Percentiles rank a stretch among this genome's conserved stretches.
These are phyloP conservation scores for Cucurbita moschata DNA, from an alignment of 306 rosid genomes.

Conservation along the genomic window DNA sequence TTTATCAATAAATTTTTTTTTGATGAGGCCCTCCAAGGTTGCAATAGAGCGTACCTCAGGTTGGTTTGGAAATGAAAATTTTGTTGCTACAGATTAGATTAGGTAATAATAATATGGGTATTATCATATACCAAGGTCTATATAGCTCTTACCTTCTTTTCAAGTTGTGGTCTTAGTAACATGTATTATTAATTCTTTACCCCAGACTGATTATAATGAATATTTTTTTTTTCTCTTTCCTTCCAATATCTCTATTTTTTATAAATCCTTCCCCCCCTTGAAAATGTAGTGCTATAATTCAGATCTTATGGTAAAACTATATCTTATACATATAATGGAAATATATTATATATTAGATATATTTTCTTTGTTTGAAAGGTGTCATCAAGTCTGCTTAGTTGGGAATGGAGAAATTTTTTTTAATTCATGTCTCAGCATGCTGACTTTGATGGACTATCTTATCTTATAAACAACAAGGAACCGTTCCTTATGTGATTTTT, in stretches of 20 bases:
- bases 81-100: constrained; percentile 4
- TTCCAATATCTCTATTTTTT: background rate
- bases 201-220: background rate
- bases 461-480: background rate
- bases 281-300: background rate
- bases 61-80: constrained; percentile 5
- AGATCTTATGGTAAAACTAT: background rate
- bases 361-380: background rate
- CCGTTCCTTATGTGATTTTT: background rate
- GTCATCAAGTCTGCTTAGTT: background rate
- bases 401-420: background rate
- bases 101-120: constrained; percentile 4
- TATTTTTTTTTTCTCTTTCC: background rate
- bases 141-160: constrained; percentile 1
- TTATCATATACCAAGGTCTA: constrained; percentile 2
- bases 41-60: background rate
- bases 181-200: constrained; percentile 8
- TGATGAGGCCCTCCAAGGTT: background rate
- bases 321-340: background rate
- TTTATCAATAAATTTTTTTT: background rate
- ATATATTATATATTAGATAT: background rate
- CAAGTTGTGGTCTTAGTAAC: constrained; percentile 1
- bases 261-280: background rate
- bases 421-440: background rate
- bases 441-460: background rate